Conservation (phyloP, 306 rosid genomes). For the Vachellia pachyceras region DNA sequence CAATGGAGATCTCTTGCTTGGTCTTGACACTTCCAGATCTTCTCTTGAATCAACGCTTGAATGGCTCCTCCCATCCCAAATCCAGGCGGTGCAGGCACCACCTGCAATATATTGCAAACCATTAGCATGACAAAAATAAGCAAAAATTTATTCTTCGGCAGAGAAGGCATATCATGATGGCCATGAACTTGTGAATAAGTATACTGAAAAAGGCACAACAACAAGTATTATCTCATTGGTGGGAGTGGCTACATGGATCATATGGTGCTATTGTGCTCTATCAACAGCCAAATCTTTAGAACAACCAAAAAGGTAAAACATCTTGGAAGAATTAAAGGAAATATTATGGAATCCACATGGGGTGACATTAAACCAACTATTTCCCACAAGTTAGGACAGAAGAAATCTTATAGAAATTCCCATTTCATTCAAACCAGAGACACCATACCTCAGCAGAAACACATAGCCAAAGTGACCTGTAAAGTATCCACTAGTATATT, state of each 20-base stretch:
- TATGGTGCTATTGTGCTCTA: no score
- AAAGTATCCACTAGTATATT: neutral
- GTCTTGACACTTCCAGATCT: slow-evolving; percentile 30
- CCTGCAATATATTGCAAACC: slow-evolving; percentile 40
- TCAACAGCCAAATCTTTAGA: no score
- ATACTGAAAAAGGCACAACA: no score
- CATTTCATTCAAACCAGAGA: no score
- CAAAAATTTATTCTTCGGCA: neutral
- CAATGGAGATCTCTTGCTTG: slow-evolving; percentile 42
- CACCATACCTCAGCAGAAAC: neutral
- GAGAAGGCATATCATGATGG: neutral
- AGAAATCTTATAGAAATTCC: neutral
- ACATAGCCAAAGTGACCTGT: neutral
- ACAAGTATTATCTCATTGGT: no score
- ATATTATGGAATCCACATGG: neutral
- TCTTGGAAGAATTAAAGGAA: neutral
- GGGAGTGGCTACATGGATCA: no score
- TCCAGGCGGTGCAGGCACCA: slow-evolving; percentile 47
- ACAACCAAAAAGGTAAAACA: neutral
- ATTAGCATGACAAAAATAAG: slow-evolving; percentile 14
- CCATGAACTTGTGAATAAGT: slow-evolving; percentile 20
- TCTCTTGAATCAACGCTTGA: slow-evolving; percentile 38
- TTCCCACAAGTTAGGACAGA: neutral
- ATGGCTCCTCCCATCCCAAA: slow-evolving; percentile 41
- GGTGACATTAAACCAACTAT: neutral